Conservation (phyloP, 306 rosid species). For the Hippophae tibetana region DNA sequence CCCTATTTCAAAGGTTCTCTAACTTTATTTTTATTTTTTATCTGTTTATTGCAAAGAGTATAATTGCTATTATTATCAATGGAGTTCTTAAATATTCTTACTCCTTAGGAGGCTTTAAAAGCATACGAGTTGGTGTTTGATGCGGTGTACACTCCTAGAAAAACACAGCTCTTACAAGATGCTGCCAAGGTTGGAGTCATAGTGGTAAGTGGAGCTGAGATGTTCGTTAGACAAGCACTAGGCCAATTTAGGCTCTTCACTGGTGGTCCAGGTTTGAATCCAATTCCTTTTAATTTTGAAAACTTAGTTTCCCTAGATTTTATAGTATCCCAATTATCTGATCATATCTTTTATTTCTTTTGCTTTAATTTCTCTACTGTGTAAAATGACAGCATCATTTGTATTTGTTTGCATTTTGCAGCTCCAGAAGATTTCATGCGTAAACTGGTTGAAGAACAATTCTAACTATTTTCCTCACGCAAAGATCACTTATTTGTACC, state of each 20-base stretch:
- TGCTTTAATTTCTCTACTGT: background rate
- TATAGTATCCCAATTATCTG: no score
- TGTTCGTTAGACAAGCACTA: slow-evolving; percentile 18
- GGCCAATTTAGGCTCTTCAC: slow-evolving; percentile 16
- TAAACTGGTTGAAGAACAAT: slow-evolving; percentile 12
- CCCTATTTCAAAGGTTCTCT: slow-evolving; percentile 12
- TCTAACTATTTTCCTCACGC: background rate
- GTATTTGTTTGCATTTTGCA: background rate
- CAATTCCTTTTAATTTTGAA: background rate
- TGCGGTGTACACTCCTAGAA: slow-evolving; percentile 18
- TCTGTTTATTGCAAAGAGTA: no score
- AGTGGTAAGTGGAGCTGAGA: slow-evolving; percentile 19
- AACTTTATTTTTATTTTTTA: background rate
- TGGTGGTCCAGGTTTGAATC: slow-evolving; percentile 5
- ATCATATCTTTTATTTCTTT: background rate
- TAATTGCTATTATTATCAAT: background rate
- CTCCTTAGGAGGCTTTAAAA: slow-evolving; percentile 10
- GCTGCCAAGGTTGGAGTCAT: slow-evolving; percentile 15
- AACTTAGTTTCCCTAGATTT: background rate
- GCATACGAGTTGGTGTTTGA: slow-evolving; percentile 15
- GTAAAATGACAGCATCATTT: background rate
- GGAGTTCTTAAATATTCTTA: background rate
- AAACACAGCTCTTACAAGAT: slow-evolving; percentile 13
- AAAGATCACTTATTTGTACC: background rate
- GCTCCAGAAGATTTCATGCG: slow-evolving; percentile 19